Conservation (phyloP, 2,329 filamentous ascomycete genomes). For the Trichoderma gracile region DNA sequence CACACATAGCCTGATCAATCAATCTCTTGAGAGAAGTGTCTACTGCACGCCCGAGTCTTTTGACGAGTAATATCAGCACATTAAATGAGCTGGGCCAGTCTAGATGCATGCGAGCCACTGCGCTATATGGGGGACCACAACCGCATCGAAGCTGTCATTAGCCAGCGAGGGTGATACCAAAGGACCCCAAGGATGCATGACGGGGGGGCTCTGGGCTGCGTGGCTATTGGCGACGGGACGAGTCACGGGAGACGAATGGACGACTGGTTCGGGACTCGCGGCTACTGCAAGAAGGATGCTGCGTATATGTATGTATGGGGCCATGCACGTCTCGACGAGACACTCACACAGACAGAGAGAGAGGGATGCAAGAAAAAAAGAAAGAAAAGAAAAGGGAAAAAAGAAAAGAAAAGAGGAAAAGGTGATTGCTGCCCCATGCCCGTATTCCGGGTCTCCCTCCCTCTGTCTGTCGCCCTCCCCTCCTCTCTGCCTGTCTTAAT, state of each 20-base stretch:
- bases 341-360: not conserved
- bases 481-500: not conserved
- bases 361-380: too few species aligned
- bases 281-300: conserved; percentile 16
- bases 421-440: not conserved
- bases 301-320: not conserved
- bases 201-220: not conserved
- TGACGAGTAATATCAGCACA: not conserved
- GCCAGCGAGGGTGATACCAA: not conserved
- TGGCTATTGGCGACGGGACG: conserved; percentile 1
- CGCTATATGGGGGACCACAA: not conserved
- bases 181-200: not conserved
- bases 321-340: not conserved
- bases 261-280: conserved; percentile 14
- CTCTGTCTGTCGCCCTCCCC: too few species aligned
- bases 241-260: conserved; percentile 16
- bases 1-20: not conserved
- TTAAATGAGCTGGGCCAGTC: not conserved
- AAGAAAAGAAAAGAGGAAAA: too few species aligned
- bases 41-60: not conserved
- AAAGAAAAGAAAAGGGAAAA: too few species aligned
- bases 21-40: not conserved
- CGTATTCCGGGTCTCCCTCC: conserved; percentile 7
- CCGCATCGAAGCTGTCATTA: not conserved
- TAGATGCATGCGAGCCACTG: too few species aligned